A percentile compares a stretch with the other conserved stretches of the same genome.
These are phyloP conservation scores for Yarrowia sp. DNA, from an alignment of 805 yeast genomes.

Conservation along the genomic window DNA sequence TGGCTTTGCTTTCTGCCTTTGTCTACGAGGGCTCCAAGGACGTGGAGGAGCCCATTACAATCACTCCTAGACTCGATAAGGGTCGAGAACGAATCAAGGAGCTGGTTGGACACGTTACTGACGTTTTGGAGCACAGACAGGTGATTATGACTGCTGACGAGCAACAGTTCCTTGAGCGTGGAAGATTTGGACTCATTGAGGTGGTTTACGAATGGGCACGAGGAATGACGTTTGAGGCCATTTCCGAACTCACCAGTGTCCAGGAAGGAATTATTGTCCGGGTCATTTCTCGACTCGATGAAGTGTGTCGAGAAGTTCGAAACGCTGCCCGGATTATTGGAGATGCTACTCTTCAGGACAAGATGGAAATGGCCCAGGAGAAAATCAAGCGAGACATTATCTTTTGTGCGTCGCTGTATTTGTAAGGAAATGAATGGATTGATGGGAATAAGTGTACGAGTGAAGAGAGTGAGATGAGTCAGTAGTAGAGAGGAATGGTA, in stretches of 20 bases:
- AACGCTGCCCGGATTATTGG: slow-evolving; percentile 94
- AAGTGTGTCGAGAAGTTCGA: slow-evolving; percentile 89
- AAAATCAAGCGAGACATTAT: slow-evolving; percentile 94
- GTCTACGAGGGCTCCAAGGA: slow-evolving; percentile 84
- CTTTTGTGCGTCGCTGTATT: slow-evolving; percentile 89
- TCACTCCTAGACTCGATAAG: slow-evolving; percentile 76
- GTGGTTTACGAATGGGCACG: slow-evolving; percentile 98
- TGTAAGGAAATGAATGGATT: slow-evolving; percentile 42
- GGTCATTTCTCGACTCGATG: slow-evolving; percentile 91
- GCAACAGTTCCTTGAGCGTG: slow-evolving; percentile 73
- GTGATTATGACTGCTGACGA: slow-evolving; percentile 80
- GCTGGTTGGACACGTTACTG: slow-evolving; percentile 61
- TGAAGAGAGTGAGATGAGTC: background rate
- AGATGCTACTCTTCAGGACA: slow-evolving; percentile 80
- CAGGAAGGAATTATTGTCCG: slow-evolving; percentile 97
- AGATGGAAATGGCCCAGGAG: slow-evolving; percentile 91
- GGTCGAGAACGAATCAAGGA: slow-evolving; percentile 59
- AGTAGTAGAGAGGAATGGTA: too few species aligned
- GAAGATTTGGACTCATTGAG: slow-evolving; percentile 85
- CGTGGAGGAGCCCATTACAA: slow-evolving; percentile 58
- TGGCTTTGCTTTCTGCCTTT: slow-evolving; percentile 87
- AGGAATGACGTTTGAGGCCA: slow-evolving; percentile 86
- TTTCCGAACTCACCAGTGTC: slow-evolving; percentile 82
- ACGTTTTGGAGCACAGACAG: slow-evolving; percentile 61
- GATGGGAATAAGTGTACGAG: background rate